Evolutionary conservation across 306 rosid species (phyloP).

Genomic region (Casuarina equisetifolia): DNA sequence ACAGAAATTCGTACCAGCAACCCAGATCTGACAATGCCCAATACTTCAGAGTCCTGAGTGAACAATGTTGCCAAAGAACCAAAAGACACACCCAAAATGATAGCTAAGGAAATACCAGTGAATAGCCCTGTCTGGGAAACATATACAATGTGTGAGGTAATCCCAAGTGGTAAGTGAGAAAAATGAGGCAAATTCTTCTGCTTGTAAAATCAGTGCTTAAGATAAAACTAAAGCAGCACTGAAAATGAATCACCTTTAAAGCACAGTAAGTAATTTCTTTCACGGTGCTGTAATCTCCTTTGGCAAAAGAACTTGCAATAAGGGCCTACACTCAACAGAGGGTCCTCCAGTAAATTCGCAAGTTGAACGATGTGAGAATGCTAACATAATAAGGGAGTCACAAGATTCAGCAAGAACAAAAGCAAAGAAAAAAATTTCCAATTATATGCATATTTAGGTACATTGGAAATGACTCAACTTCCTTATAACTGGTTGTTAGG

Average conservation of each 20-base stretch:
- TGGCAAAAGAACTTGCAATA: conserved; percentile 80
- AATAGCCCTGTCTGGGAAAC: conserved; percentile 72
- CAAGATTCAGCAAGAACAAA: conserved; percentile 5
- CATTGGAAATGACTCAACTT: no score
- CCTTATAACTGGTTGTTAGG: no score
- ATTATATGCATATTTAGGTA: not conserved
- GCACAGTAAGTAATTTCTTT: conserved; percentile 68
- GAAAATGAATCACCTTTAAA: conserved; percentile 48
- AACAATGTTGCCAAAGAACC: conserved; percentile 74
- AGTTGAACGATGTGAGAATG: not conserved
- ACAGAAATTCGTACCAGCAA: conserved; percentile 60
- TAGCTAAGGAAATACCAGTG: conserved; percentile 64
- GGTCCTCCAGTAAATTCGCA: not conserved
- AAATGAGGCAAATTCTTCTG: not conserved
- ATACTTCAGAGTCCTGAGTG: conserved; percentile 78
- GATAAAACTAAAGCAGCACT: not conserved
- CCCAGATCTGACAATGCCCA: conserved; percentile 67
- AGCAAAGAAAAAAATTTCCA: not conserved
- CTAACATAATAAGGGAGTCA: not conserved
- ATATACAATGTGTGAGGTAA: conserved; percentile 7
- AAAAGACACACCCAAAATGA: conserved; percentile 73
- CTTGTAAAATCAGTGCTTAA: not conserved
- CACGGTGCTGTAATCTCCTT: conserved; percentile 70
- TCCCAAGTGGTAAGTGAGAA: not conserved
- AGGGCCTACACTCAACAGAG: conserved; percentile 56